Base-by-base conservation (phyloP, 441 rosid genomes). In the Croton laevigatus region DNA sequence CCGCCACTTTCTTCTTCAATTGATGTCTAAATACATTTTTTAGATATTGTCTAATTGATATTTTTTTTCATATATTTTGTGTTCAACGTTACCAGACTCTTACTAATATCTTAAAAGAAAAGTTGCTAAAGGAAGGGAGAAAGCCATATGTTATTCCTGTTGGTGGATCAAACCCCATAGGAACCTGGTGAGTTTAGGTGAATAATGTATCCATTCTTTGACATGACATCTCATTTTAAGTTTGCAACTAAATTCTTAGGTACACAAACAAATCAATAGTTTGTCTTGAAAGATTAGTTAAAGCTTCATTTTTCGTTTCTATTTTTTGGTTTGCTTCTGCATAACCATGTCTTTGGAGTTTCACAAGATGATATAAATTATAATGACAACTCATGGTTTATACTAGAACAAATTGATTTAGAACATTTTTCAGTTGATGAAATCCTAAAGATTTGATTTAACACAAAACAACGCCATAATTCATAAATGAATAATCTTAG, bases 121-220 rank as follows among this genome's bases (percentile, higher is more conserved):
- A 80, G 81, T 81, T 94, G 79, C 76, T 82, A 8, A 87, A 84
- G 17, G 87, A 90, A 91, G 98, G 98, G 22, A 84, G 84, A 78
- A 94, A 80, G 67, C 99, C 99, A 3, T 92, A 94, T 81, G 91
- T 92, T 59, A 88, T 92, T 74, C 99, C 99, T 8, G 98, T 90
- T 42, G 99, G 99, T 52, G 99, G 99, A 79, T 94, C 99, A 46
- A 90, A 92, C 82, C 83, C 96, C 44, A 42, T 94, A 62, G 99
- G 99, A 76, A 89, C 99, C 68, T 94, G 99, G 99, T 94, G 85
- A 89, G 90, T 78, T 61, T 74, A 20, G 65, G 14, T 75, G 44
- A 44, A 63, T 68, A n/a, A 37, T 67, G 37, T 20, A 46, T 17
- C 0, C 14, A 49, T 61, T 27, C 23, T 54, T 65, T 58, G 17